Percentiles rank a stretch among this genome's conserved stretches.
Evolutionary conservation across 768 basidiomycete genomes (phyloP).

Genomic region (Naganishia vishniacii): DNA sequence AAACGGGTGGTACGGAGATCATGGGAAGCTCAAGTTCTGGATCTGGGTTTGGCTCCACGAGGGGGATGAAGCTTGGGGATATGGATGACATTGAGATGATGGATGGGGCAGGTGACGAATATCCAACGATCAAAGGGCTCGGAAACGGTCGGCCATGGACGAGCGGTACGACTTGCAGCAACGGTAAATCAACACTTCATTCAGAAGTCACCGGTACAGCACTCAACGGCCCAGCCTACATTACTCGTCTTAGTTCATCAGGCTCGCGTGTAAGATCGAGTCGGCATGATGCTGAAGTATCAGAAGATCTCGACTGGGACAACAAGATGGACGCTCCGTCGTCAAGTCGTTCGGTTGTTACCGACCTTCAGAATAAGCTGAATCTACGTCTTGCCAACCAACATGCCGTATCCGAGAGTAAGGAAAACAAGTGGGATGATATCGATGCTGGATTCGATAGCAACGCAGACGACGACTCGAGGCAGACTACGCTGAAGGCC

Average conservation of each 20-base stretch:
- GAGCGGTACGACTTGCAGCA: not conserved
- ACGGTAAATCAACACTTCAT: not conserved
- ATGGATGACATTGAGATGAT: constrained; percentile 20
- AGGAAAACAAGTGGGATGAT: constrained; percentile 30
- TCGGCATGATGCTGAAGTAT: constrained; percentile 10
- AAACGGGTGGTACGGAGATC: not conserved
- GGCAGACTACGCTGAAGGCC: constrained; percentile 45
- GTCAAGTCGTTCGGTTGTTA: constrained; percentile 12
- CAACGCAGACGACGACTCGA: constrained; percentile 30
- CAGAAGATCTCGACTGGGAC: constrained; percentile 26
- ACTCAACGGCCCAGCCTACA: constrained; percentile 8
- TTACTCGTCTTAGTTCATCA: constrained; percentile 12
- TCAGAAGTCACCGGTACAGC: constrained; percentile 7
- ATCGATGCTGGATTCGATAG: constrained; percentile 37
- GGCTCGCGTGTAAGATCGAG: not conserved
- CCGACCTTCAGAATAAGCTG: constrained; percentile 4
- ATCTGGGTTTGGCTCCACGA: constrained; percentile 9
- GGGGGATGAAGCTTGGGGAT: not conserved
- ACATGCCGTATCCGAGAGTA: not conserved
- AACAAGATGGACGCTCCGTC: not conserved
- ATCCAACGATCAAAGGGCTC: constrained; percentile 14
- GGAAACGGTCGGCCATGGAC: not conserved
- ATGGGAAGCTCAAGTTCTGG: constrained; percentile 23
- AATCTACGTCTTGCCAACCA: not conserved
- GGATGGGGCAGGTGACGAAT: constrained; percentile 23